Evolutionary conservation across 2,329 filamentous ascomycete genomes (phyloP).

Genomic region (Sordariomycetes sp.): DNA sequence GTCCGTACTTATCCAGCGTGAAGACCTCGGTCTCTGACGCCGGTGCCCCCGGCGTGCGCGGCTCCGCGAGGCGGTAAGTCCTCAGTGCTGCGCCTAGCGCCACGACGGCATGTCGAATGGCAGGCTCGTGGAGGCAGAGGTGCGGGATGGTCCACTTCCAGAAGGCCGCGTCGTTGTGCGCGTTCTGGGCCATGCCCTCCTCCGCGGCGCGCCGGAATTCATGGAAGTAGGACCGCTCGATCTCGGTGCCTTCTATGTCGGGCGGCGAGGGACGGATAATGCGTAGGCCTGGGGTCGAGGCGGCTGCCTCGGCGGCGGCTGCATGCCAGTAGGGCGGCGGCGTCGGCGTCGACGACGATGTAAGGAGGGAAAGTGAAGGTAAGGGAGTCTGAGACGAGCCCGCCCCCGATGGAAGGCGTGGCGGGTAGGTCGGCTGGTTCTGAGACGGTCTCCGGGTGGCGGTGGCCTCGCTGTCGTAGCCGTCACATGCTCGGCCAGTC

Average conservation of each 20-base stretch:
- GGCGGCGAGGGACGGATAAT: background rate
- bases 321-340: background rate
- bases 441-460: background rate
- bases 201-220: constrained; percentile 17
- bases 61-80: constrained; percentile 11
- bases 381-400: constrained; percentile 6
- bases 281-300: background rate
- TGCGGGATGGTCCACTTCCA: constrained; percentile 12
- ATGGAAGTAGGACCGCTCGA: constrained; percentile 20
- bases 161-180: constrained; percentile 9
- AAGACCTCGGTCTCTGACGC: constrained; percentile 16
- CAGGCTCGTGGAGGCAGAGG: constrained; percentile 8
- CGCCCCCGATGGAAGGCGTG: constrained; percentile 2
- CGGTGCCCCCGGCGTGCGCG: constrained; percentile 6
- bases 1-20: constrained; percentile 25
- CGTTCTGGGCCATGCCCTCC: constrained; percentile 14
- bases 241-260: constrained; percentile 10
- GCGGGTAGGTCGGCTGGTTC: background rate
- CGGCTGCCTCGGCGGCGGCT: background rate
- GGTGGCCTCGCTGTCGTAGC: constrained; percentile 17
- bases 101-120: constrained; percentile 17
- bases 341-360: background rate
- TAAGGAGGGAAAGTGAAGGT: background rate
- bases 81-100: constrained; percentile 20
- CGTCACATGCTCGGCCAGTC: constrained; percentile 22